Conservation (phyloP, 2,329 filamentous ascomycete species). For the Fusarium graminum region DNA sequence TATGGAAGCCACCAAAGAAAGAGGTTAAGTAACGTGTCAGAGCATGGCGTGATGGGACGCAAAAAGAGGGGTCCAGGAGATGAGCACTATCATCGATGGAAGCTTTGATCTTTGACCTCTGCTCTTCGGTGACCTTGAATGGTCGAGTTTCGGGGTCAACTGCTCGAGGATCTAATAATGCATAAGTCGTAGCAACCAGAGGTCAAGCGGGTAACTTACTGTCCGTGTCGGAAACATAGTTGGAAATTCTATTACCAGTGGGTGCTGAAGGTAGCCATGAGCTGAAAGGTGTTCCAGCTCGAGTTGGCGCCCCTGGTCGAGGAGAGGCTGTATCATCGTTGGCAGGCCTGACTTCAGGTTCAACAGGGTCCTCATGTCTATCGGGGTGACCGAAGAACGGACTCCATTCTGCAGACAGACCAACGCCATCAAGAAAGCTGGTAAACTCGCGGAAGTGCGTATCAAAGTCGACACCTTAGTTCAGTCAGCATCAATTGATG, state of each 20-base stretch:
- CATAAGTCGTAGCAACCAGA: neutral
- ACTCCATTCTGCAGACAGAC: slow-evolving; percentile 56
- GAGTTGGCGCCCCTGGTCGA: slow-evolving; percentile 3
- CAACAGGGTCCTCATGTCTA: slow-evolving; percentile 2
- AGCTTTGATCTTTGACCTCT: slow-evolving; percentile 45
- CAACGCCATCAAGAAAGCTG: slow-evolving; percentile 55
- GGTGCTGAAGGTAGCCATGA: slow-evolving; percentile 56
- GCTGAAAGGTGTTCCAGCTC: slow-evolving; percentile 53
- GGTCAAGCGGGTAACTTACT: slow-evolving; percentile 15
- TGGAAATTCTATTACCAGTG: slow-evolving; percentile 46
- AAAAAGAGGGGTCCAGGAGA: slow-evolving; percentile 49
- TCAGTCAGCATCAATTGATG: neutral
- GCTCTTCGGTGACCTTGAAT: slow-evolving; percentile 54
- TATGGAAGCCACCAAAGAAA: slow-evolving; percentile 52
- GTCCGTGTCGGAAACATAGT: slow-evolving; percentile 22
- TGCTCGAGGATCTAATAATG: neutral
- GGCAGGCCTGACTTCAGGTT: neutral
- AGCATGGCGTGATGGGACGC: slow-evolving; percentile 54
- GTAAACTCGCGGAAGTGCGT: slow-evolving; percentile 56
- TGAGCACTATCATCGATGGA: slow-evolving; percentile 7
- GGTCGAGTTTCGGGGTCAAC: slow-evolving; percentile 14
- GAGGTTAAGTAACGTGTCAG: slow-evolving; percentile 53
- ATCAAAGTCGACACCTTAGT: slow-evolving; percentile 42
- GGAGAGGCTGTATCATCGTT: slow-evolving; percentile 1
- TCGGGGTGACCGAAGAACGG: slow-evolving; percentile 53